These are phyloP conservation scores for Suillus hirtellus DNA, from an alignment of 768 basidiomycete genomes.

Conservation along the genomic window DNA sequence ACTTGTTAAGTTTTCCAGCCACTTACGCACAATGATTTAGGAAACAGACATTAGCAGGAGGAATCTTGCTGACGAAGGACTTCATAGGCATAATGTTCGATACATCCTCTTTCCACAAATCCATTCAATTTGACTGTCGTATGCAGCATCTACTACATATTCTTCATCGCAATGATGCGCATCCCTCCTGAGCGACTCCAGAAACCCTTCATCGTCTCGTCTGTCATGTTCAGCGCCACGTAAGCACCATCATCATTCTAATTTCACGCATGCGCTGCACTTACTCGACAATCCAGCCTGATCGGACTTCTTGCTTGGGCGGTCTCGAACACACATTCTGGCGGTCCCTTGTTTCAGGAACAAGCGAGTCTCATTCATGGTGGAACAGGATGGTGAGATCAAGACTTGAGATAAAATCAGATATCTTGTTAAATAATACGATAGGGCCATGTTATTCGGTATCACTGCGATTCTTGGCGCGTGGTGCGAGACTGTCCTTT, in stretches of 20 bases:
- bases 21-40: background rate
- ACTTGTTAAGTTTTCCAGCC: background rate
- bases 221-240: background rate
- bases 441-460: slow-evolving; percentile 4
- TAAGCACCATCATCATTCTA: background rate
- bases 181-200: slow-evolving; percentile 1
- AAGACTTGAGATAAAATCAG: background rate
- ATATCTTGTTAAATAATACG: background rate
- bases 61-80: background rate
- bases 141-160: background rate
- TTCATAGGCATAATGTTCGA: slow-evolving; percentile 3
- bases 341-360: slow-evolving; percentile 16
- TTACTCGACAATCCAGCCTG: slow-evolving; percentile 14
- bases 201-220: background rate
- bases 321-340: slow-evolving; percentile 16
- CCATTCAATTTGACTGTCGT: background rate
- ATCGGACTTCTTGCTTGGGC: slow-evolving; percentile 22
- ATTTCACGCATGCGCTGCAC: background rate
- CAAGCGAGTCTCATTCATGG: slow-evolving; percentile 12
- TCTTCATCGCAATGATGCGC: background rate
- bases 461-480: slow-evolving; percentile 1
- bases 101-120: background rate
- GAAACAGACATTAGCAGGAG: slow-evolving; percentile 4
- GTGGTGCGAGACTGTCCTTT: background rate
- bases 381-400: slow-evolving; percentile 5